Conservation (phyloP, 257 asterid species). For the Orobanche coerulescens region DNA sequence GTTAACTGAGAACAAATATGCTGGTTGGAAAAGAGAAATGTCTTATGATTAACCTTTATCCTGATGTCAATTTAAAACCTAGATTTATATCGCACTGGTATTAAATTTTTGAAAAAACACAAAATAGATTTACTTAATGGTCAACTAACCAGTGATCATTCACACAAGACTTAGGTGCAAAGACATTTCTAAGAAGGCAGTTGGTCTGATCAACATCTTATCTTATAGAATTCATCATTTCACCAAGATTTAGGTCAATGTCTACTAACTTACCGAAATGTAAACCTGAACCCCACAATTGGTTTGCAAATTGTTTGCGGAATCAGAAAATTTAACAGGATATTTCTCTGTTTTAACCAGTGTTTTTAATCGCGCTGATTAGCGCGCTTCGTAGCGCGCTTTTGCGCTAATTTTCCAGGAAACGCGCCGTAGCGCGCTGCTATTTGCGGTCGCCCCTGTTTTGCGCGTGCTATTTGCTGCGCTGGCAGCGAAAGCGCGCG, state of each 20-base stretch:
- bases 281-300: neutral
- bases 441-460: too few relatives aligned
- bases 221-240: slow-evolving; percentile 14
- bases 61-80: neutral
- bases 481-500: too few relatives aligned
- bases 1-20: slow-evolving; percentile 7
- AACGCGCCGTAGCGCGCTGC: too few relatives aligned
- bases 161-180: slow-evolving; percentile 11
- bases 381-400: too few relatives aligned
- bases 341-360: slow-evolving; percentile 16
- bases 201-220: neutral
- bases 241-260: slow-evolving; percentile 2
- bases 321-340: slow-evolving; percentile 9
- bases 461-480: too few relatives aligned
- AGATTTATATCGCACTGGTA: slow-evolving; percentile 11
- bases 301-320: slow-evolving; percentile 7
- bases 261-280: neutral
- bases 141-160: neutral
- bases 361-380: too few relatives aligned
- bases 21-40: slow-evolving; percentile 9
- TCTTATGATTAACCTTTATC: neutral
- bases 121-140: slow-evolving; percentile 10
- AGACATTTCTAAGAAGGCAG: slow-evolving; percentile 3
- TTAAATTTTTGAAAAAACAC: neutral
- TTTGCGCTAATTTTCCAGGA: too few relatives aligned